Conservation (phyloP, 371 early-diverging fungal genomes). For the Batrachochytrium dendrobatidis region DNA sequence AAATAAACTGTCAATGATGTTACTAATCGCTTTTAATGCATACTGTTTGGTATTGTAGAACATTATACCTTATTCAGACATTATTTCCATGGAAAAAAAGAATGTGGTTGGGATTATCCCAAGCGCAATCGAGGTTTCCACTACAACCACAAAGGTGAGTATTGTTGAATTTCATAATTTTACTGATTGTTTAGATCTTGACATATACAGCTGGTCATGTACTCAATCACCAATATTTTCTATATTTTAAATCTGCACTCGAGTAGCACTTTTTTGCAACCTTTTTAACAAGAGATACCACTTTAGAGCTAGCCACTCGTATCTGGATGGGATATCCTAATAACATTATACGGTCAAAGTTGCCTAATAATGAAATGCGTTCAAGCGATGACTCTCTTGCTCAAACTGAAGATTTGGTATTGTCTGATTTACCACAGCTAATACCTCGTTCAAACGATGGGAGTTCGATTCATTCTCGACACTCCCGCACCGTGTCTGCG, state of each 20-base stretch:
- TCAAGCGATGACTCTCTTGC: background rate
- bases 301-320: slow-evolving; percentile 18
- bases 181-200: background rate
- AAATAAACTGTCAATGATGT: too few species aligned
- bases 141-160: slow-evolving; percentile 17
- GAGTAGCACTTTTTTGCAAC: slow-evolving; percentile 33
- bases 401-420: too few species aligned
- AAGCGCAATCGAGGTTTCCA: slow-evolving; percentile 30
- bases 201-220: background rate
- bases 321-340: slow-evolving; percentile 9
- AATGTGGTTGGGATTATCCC: slow-evolving; percentile 36
- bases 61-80: slow-evolving; percentile 24
- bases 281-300: slow-evolving; percentile 27
- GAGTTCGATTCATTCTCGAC: too few species aligned
- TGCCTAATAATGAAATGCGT: background rate
- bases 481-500: too few species aligned
- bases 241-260: background rate
- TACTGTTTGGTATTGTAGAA: too few species aligned
- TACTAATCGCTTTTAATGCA: too few species aligned
- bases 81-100: slow-evolving; percentile 28
- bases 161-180: background rate
- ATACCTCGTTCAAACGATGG: too few species aligned
- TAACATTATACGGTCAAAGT: background rate
- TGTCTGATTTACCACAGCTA: too few species aligned
- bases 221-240: background rate